These are phyloP conservation scores for Chionographis japonica DNA, from an alignment of 106 monocot species.

Conservation along the genomic window DNA sequence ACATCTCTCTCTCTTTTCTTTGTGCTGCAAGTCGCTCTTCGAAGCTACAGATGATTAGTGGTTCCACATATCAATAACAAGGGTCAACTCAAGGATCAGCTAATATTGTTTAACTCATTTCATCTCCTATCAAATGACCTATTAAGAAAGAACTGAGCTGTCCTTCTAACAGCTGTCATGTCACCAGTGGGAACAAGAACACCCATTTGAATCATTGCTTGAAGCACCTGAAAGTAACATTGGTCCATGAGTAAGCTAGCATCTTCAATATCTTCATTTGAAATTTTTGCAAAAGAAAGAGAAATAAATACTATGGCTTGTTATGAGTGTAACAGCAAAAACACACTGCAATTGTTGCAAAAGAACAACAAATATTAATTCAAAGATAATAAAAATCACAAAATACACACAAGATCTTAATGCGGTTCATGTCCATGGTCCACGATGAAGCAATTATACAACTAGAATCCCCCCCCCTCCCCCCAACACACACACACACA, in stretches of 20 bases:
- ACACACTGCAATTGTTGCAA: no score
- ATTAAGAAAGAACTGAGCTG: conserved; percentile 87
- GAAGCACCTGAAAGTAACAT: conserved; percentile 59
- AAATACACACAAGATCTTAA: no score
- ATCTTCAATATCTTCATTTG: not conserved
- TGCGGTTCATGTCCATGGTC: no score
- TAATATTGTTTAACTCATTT: not conserved
- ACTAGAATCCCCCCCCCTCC: no score
- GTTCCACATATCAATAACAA: not conserved
- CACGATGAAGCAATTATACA: no score
- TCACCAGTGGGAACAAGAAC: conserved; percentile 99
- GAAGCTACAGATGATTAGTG: conserved; percentile 47
- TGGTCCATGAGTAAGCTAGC: not conserved
- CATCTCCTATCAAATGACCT: conserved; percentile 36
- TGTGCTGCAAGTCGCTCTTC: conserved; percentile 94
- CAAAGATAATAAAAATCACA: no score
- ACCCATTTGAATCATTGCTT: conserved; percentile 99
- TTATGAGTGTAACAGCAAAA: no score
- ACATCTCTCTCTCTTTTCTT: conserved; percentile 89
- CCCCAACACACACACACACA: no score
- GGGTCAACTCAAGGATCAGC: not conserved
- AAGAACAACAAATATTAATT: no score
- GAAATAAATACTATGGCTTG: no score
- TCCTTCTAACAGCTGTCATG: conserved; percentile 98
- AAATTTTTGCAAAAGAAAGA: no score